Evolutionary conservation across 2,329 filamentous ascomycete species (phyloP), one percentile per base, ranked within the genome.

Genomic region (Neonectria coccinea): DNA sequence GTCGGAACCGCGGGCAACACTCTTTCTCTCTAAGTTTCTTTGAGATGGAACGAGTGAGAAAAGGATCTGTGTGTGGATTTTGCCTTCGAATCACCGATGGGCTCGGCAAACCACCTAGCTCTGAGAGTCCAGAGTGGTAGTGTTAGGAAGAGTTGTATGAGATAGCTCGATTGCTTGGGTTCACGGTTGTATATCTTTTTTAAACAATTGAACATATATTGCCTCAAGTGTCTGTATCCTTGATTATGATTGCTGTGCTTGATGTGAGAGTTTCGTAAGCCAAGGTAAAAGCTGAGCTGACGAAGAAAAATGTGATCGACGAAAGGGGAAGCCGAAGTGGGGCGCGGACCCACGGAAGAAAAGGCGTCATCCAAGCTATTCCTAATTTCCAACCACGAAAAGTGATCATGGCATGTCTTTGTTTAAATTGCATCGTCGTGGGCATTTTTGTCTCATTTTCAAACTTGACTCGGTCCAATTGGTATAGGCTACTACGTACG

Each of bases 1-100:
- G 69, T 71, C 11, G 73, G 74, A 52, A 74, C 65, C 47, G 81
- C 80, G 41, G 81, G 81, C 39, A 76, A 79, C 73, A 82, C 74
- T 16, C 73, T 82, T 11, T 70, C 59, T 48, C 71, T 79, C 57
- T 79, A 78, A 74, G 54, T 27, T 14, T 20, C 53, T 33, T 45
- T n/a, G 18, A n/a, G 29, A 20, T 5, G 6, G n/a, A 14, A 8
- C 5, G 9, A 11, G 27, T 20, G 27, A 20, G 18, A 36, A 20
- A 33, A 3, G 48, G 27, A 9, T 39, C 5, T 39, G 48, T 4
- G 27, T 31, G 48, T 51, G 27, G 14, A n/a, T 51, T 12, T 51
- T 33, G 27, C 27, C n/a, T 51, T 51, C 48, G 10, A 18, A 20
- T 20, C 10, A 33, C 48, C 11, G 29, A 51, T 20, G 48, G 48